Evolutionary conservation across 2,329 filamentous ascomycete genomes (phyloP).

Genomic region (Claviceps arundinis): DNA sequence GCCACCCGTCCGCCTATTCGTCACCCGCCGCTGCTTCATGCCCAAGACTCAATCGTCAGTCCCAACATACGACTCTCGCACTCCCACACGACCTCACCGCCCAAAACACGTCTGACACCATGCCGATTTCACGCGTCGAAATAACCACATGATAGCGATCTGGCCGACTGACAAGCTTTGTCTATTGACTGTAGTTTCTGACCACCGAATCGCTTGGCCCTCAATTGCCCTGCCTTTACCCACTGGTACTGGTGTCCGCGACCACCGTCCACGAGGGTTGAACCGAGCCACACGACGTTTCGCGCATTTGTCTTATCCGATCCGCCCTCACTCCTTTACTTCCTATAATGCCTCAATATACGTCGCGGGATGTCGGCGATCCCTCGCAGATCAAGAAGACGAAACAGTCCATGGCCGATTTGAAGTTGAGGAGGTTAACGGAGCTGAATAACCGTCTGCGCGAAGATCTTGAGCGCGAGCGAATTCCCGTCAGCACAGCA

Average conservation of each 20-base stretch:
- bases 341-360: conserved; percentile 50
- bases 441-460: conserved; percentile 93
- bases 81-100: too few species aligned
- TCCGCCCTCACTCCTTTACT: conserved; percentile 4
- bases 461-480: conserved; percentile 88
- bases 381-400: conserved; percentile 69
- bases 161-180: not conserved
- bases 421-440: conserved; percentile 90
- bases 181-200: not conserved
- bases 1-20: not conserved
- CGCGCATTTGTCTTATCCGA: not conserved
- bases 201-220: not conserved
- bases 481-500: conserved; percentile 91
- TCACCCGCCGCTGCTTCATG: not conserved
- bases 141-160: not conserved
- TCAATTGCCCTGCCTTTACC: not conserved
- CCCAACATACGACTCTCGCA: not conserved
- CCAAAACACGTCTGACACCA: too few species aligned
- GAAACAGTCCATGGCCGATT: conserved; percentile 98
- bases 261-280: not conserved
- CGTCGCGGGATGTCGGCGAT: conserved; percentile 53
- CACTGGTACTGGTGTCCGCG: not conserved
- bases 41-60: not conserved
- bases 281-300: not conserved
- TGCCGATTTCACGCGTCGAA: not conserved